Conservation (phyloP, 139 green algal species). For the Klebsormidium nitens region DNA sequence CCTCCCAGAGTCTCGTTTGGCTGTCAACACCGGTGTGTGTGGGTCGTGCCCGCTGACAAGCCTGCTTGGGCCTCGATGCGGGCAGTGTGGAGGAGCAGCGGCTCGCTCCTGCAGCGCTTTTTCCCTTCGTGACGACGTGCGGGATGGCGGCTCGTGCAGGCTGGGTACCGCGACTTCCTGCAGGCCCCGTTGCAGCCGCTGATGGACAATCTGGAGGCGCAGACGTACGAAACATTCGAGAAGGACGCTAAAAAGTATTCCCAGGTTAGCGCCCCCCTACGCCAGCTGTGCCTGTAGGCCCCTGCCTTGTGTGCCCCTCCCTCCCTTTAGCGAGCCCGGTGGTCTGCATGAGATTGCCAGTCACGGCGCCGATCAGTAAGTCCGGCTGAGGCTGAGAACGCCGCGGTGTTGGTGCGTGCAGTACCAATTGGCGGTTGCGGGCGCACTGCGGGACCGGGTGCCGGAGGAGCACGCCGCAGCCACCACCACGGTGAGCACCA, state of each 20-base stretch:
- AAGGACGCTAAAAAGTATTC: slow-evolving; percentile 89
- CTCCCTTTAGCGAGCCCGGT: too few species aligned
- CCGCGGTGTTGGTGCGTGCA: slow-evolving; percentile 1
- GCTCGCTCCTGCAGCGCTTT: too few species aligned
- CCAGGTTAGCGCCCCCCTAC: slow-evolving; percentile 13
- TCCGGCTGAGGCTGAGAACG: neutral
- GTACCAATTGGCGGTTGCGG: slow-evolving; percentile 55
- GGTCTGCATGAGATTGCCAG: too few species aligned
- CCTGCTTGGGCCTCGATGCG: too few species aligned
- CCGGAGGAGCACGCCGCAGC: neutral
- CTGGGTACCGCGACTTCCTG: slow-evolving; percentile 86
- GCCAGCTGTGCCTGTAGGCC: too few species aligned
- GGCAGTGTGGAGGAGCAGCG: too few species aligned
- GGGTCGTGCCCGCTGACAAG: too few species aligned
- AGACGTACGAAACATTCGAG: slow-evolving; percentile 98
- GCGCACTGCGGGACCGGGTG: slow-evolving; percentile 57
- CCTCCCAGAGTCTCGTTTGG: too few species aligned
- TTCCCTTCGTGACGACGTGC: too few species aligned
- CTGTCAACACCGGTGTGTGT: too few species aligned
- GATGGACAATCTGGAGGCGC: slow-evolving; percentile 92
- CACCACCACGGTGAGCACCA: slow-evolving; percentile 10
- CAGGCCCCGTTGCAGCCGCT: slow-evolving; percentile 82
- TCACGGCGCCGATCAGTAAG: neutral
- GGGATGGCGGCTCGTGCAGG: slow-evolving; percentile 59
- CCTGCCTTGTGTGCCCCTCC: too few species aligned